Base-by-base conservation (phyloP, 2,329 filamentous ascomycete species). In the Ophidiomyces ophidiicola region DNA sequence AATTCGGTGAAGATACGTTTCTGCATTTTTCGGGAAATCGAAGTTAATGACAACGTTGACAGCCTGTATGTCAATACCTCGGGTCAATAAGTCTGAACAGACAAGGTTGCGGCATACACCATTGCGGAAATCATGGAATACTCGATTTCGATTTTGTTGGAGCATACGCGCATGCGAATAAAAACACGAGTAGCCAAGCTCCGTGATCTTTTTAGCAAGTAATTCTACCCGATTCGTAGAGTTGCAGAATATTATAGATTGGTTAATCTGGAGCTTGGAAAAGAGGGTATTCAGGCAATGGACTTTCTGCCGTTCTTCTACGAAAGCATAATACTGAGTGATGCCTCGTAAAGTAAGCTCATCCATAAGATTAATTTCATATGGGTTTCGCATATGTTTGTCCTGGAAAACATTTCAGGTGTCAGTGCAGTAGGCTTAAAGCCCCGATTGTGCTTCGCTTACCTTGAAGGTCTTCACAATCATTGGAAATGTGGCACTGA, bases 41-140 rank as follows among this genome's bases (percentile, higher is more conserved):
- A 98, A 98, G 69, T 98, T 98, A 75, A 98, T 98, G 58, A 98
- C 90, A 40, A 98, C 90, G 53, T 98, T 98, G 56, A 98, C 90
- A 39, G 90, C 90, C 64, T 98, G 90, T 49, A 98, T 98, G 66
- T 98, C 90, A 55, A 98, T 98, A 77, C 90, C 90, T 65, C 90
- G 87, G 47, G 90, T 98, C 48, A 98, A 74, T 26, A 98, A 72
- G 66, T 98, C 90, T 2, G 92, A 98, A 66, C 90, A 98, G 47
- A 98, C 90, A 25, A 98, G 76, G 60, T 98, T 98, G 54, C 90
- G 85, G 69, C 88, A 96, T 38, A 94, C 87, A 43, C 90, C 90
- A 54, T 94, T 94, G 51, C 90, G 81, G 71, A 98, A 98, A 61
- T 98, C 92, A 66, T 98, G 90, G 70, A 98, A 98, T 44, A 98